phyloP scores from a whole-genome alignment of 345 rosid species.

The Acer saccharum region DNA sequence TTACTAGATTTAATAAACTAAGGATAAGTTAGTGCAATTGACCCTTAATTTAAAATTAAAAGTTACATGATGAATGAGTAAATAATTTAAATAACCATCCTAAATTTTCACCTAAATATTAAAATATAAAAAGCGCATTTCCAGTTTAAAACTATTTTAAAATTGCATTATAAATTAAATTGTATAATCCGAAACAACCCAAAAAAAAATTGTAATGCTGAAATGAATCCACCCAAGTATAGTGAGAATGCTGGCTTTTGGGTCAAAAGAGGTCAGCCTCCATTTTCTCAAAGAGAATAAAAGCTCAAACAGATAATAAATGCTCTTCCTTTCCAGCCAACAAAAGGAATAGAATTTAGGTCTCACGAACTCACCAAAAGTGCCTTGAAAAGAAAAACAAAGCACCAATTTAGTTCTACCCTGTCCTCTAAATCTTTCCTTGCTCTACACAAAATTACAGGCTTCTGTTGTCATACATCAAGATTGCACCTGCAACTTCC shows the following conservation, averaged over 20 bases:
- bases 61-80: background rate
- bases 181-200: background rate
- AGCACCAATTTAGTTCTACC: constrained; percentile 5
- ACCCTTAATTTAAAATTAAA: too few species aligned
- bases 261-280: background rate
- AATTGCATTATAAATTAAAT: background rate
- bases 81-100: too few species aligned
- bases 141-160: background rate
- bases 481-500: background rate
- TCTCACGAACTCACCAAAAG: background rate
- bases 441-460: constrained; percentile 4
- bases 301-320: background rate
- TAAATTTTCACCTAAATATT: too few species aligned
- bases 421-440: background rate
- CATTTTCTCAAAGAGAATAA: too few species aligned
- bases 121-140: background rate
- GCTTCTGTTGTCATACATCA: background rate
- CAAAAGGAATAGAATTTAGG: background rate
- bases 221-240: background rate
- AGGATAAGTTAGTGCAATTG: too few species aligned
- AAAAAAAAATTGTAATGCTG: background rate
- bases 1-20: too few species aligned
- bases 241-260: background rate
- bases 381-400: background rate
- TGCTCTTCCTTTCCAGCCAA: background rate